Percentiles rank a stretch among this genome's conserved stretches.
These are phyloP conservation scores for Manihot esculenta DNA, from an alignment of 441 rosid genomes.

Conservation along the genomic window DNA sequence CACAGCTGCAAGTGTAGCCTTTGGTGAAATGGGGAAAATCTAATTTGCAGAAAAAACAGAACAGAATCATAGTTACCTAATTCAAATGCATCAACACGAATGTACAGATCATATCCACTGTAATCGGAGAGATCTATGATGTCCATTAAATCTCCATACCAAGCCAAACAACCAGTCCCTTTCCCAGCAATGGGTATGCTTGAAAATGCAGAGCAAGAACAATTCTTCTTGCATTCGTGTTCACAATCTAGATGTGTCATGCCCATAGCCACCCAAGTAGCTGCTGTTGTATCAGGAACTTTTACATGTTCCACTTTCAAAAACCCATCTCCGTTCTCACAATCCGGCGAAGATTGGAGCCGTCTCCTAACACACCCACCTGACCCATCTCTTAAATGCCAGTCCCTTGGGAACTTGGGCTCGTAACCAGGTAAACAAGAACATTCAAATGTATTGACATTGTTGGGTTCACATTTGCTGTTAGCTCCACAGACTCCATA, in stretches of 20 bases:
- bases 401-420: neutral
- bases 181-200: conserved; percentile 7
- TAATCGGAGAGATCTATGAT: neutral
- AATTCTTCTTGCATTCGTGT: conserved; percentile 23
- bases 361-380: conserved; percentile 26
- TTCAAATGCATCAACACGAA: conserved; percentile 19
- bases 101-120: conserved; percentile 2
- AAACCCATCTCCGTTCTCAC: conserved; percentile 21
- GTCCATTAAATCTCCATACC: conserved; percentile 27
- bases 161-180: conserved; percentile 12
- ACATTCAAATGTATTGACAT: neutral
- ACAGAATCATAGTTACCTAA: conserved; percentile 4
- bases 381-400: conserved; percentile 16
- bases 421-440: conserved; percentile 28
- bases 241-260: conserved; percentile 9
- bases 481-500: conserved; percentile 32
- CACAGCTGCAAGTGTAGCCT: neutral
- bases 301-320: conserved; percentile 14
- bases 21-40: too few relatives aligned
- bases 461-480: conserved; percentile 5
- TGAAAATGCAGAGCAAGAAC: conserved; percentile 15
- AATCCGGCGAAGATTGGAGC: neutral
- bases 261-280: conserved; percentile 1
- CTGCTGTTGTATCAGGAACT: conserved; percentile 24
- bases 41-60: neutral